These are phyloP conservation scores for Fusarium avenaceum DNA, from an alignment of 2,329 filamentous ascomycete genomes.

Conservation along the genomic window DNA sequence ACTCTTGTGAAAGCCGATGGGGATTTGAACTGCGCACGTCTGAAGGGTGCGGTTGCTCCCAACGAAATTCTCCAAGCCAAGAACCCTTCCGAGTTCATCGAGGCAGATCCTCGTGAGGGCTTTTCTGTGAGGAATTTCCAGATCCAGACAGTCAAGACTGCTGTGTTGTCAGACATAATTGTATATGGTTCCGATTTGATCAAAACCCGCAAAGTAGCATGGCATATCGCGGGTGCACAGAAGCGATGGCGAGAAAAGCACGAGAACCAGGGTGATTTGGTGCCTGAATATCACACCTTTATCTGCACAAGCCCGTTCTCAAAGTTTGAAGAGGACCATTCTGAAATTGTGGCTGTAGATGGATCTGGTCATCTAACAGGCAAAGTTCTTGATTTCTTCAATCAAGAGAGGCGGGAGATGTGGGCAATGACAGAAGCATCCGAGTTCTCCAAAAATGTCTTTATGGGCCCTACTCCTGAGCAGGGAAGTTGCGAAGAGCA, in stretches of 20 bases:
- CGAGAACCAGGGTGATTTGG: slow-evolving; percentile 65
- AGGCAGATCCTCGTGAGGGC: slow-evolving; percentile 87
- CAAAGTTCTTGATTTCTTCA: slow-evolving; percentile 87
- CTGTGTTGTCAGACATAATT: slow-evolving; percentile 90
- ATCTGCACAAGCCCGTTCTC: slow-evolving; percentile 74
- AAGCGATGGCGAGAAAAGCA: slow-evolving; percentile 77
- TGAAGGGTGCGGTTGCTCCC: slow-evolving; percentile 89
- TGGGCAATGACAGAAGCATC: slow-evolving; percentile 90
- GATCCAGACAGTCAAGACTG: slow-evolving; percentile 91
- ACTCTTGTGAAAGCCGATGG: slow-evolving; percentile 92
- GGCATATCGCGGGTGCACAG: slow-evolving; percentile 82
- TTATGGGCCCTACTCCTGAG: slow-evolving; percentile 88
- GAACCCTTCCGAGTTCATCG: slow-evolving; percentile 74
- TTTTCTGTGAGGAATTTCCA: slow-evolving; percentile 98
- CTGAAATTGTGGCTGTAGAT: slow-evolving; percentile 81
- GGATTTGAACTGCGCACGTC: slow-evolving; percentile 77
- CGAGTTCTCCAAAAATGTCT: slow-evolving; percentile 91
- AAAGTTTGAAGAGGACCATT: slow-evolving; percentile 77
- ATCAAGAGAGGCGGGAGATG: slow-evolving; percentile 93
- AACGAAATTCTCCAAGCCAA: slow-evolving; percentile 78
- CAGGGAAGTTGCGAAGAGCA: slow-evolving; percentile 68
- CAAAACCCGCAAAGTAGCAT: slow-evolving; percentile 73
- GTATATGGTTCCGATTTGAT: slow-evolving; percentile 84
- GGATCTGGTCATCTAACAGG: slow-evolving; percentile 79
- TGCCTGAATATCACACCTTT: slow-evolving; percentile 87